A percentile compares a stretch with the other conserved stretches of the same genome.
Conservation (phyloP, 116 monocot genomes). For the Papilionanthe hybrid region DNA sequence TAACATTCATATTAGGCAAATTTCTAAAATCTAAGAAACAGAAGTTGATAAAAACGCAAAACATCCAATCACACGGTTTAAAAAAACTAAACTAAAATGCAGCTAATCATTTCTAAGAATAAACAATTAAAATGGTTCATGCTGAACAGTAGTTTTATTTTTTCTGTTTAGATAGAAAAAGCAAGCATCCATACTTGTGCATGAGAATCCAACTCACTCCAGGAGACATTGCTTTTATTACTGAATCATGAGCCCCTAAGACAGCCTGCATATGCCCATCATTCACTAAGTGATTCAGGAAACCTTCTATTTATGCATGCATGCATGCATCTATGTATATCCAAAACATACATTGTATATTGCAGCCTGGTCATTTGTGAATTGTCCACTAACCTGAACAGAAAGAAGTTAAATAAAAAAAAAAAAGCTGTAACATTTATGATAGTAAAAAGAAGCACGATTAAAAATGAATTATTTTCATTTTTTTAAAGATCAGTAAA, state of each 20-base stretch:
- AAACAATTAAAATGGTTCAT: background rate
- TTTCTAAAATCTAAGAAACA: background rate
- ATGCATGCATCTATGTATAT: background rate
- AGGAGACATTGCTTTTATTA: constrained; percentile 71
- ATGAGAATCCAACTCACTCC: constrained; percentile 90
- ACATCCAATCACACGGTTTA: background rate
- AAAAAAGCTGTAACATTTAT: background rate
- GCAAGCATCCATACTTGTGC: constrained; percentile 67
- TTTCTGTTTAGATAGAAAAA: background rate
- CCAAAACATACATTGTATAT: constrained; percentile 76
- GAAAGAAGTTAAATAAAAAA: constrained; percentile 7
- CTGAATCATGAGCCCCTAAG: constrained; percentile 78
- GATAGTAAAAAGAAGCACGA: background rate
- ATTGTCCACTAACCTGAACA: constrained; percentile 82
- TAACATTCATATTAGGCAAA: background rate
- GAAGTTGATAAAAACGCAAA: background rate
- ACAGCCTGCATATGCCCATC: constrained; percentile 54
- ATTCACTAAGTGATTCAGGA: background rate
- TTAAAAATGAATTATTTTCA: background rate
- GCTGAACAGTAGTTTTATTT: background rate
- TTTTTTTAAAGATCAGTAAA: background rate
- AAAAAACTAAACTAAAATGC: background rate
- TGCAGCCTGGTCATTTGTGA: constrained; percentile 63
- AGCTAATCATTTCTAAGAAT: background rate
- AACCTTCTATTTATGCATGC: background rate